Evolutionary conservation across 129 eudicot species (phyloP), one percentile per base, ranked within the genome.

Genomic region (Cynara cardunculus): DNA sequence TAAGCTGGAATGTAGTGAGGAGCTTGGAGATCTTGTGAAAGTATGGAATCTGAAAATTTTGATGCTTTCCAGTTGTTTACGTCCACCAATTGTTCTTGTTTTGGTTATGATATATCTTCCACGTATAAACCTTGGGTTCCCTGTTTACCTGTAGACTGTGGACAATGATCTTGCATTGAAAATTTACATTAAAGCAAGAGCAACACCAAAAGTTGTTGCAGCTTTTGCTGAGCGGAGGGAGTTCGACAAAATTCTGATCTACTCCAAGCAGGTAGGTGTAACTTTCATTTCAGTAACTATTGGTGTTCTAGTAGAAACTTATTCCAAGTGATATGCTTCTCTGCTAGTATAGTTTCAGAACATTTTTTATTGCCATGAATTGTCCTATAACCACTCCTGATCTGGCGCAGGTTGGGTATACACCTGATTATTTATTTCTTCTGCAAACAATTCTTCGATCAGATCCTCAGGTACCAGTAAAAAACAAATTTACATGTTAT

Each of bases 211-310:
- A 85, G 99, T 95, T 81, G 99, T 95, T 72, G 99, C 99, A 28
- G 97, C 97, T 83, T 95, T 95, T 87, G 99, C 99, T 34, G 99
- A 95, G 89, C 91, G 99, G 28, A 87, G 97, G 86, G 99, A 95
- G 82, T 95, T 95, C 13, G 99, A 95, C 88, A 95, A 95, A 87
- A 95, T 95, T 66, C 85, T 95, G 82, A 89, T 95, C 27, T 95
- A 95, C 84, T 95, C 99, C 28, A 92, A 95, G 88, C 99, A 95
- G 99, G 99, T 92, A 21, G 78, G 85, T 76, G 49, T 74, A 22
- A 14, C 78, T 24, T 13, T 65, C 8, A 12, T 24, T 71, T 14
- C 75, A 44, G 56, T 64, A 68, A 35, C 19, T 79, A 27, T 53
- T 19, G 69, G 25, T 25, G 6, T 74, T 78, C 62, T 30, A n/a